phyloP scores from a whole-genome alignment of 2,329 filamentous ascomycete genomes.

The Colletotrichum tamarilloi region DNA sequence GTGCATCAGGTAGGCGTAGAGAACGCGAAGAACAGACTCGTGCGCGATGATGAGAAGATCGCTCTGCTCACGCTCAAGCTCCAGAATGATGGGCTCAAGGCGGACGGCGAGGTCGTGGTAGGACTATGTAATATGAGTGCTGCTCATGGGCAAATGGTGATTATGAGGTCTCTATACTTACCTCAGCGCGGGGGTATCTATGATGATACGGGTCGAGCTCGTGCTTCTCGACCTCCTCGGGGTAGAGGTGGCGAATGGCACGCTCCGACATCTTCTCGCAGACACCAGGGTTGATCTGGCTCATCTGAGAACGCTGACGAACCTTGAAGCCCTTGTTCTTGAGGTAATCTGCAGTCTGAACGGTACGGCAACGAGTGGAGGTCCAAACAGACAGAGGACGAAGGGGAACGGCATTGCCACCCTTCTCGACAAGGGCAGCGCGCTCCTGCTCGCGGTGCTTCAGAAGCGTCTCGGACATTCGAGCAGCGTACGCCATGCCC shows the following conservation, averaged over 20 bases:
- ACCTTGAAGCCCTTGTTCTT: conserved; percentile 84
- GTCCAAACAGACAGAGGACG: conserved; percentile 94
- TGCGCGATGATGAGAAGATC: conserved; percentile 99
- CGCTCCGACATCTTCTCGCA: conserved; percentile 93
- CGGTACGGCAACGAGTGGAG: conserved; percentile 87
- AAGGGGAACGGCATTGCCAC: conserved; percentile 74
- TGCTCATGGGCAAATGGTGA: background rate
- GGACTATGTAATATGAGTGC: conserved; percentile 67
- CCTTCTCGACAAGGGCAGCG: conserved; percentile 73
- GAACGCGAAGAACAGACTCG: conserved; percentile 94
- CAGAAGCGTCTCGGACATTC: conserved; percentile 86
- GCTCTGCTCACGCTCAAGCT: conserved; percentile 95
- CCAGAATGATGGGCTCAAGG: conserved; percentile 96
- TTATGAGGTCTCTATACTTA: conserved; percentile 49
- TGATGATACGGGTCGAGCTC: conserved; percentile 97
- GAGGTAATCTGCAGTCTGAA: conserved; percentile 89
- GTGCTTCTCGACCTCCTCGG: conserved; percentile 92
- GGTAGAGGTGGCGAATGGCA: conserved; percentile 83
- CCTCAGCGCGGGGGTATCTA: conserved; percentile 93
- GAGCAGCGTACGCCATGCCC: conserved; percentile 82
- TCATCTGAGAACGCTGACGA: conserved; percentile 94
- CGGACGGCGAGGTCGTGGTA: conserved; percentile 99
- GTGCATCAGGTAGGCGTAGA: conserved; percentile 98
- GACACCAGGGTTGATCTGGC: conserved; percentile 94
- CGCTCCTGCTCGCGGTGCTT: conserved; percentile 87